phyloP scores from a whole-genome alignment of 2,329 filamentous ascomycete genomes.

The Cadophora malorum region DNA sequence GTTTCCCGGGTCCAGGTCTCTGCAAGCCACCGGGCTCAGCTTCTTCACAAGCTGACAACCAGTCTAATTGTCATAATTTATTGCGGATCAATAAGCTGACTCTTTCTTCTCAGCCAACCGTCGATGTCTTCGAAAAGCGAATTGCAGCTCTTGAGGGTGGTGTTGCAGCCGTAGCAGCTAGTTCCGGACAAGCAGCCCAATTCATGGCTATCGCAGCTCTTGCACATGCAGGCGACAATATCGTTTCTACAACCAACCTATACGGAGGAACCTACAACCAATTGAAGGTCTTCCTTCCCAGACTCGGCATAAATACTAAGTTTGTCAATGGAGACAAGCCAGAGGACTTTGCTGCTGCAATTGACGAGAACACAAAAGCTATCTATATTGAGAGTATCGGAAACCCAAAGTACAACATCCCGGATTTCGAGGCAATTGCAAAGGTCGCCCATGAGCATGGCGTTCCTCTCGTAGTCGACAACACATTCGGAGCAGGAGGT shows the following conservation, averaged over 20 bases:
- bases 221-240: slow-evolving; percentile 90
- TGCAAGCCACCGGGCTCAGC: slow-evolving; percentile 1
- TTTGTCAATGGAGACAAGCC: slow-evolving; percentile 83
- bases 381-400: slow-evolving; percentile 89
- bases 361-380: slow-evolving; percentile 93
- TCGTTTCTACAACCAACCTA: slow-evolving; percentile 86
- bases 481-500: slow-evolving; percentile 93
- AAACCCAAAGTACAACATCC: slow-evolving; percentile 92
- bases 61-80: not conserved
- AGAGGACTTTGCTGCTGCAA: slow-evolving; percentile 79
- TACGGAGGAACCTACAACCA: slow-evolving; percentile 98
- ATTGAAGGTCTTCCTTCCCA: slow-evolving; percentile 87
- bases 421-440: slow-evolving; percentile 86
- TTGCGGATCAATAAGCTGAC: slow-evolving; percentile 23
- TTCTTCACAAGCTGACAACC: not conserved
- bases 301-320: slow-evolving; percentile 87
- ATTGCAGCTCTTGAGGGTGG: slow-evolving; percentile 96
- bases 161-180: slow-evolving; percentile 80
- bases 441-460: slow-evolving; percentile 76
- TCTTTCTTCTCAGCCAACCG: slow-evolving; percentile 70
- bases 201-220: slow-evolving; percentile 88
- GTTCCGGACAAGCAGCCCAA: slow-evolving; percentile 89
- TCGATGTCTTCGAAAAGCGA: slow-evolving; percentile 95
- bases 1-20: not conserved
- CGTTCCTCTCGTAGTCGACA: slow-evolving; percentile 71